Conservation (phyloP, 805 yeast genomes). For the Wickerhamomyces kurtzmanii region DNA sequence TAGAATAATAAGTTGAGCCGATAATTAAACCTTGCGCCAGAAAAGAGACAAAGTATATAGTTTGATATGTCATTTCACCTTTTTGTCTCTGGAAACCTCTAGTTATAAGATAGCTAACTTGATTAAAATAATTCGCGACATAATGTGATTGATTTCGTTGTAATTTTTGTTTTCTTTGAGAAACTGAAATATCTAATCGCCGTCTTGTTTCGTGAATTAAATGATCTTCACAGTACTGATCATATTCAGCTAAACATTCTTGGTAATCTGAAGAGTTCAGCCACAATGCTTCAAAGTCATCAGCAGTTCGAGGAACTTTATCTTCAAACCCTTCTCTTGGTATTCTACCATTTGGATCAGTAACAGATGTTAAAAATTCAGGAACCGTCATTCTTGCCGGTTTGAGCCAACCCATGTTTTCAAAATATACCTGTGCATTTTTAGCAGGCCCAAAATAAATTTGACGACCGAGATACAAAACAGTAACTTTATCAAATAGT, state of each 20-base stretch:
- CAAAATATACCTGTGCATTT: constrained; percentile 44
- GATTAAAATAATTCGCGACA: constrained; percentile 36
- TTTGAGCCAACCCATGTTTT: constrained; percentile 52
- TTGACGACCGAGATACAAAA: constrained; percentile 52
- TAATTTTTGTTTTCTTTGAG: constrained; percentile 32
- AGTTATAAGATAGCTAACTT: constrained; percentile 37
- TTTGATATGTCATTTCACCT: constrained; percentile 49
- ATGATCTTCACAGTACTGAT: constrained; percentile 30
- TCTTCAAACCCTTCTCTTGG: constrained; percentile 38
- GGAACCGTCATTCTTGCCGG: constrained; percentile 59
- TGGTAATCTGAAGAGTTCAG: constrained; percentile 42
- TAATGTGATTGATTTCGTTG: constrained; percentile 27
- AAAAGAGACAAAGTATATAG: constrained; percentile 40
- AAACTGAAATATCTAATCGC: constrained; percentile 28
- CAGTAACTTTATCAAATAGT: constrained; percentile 51
- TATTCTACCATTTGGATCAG: constrained; percentile 58
- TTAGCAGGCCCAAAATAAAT: constrained; percentile 47
- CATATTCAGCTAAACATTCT: constrained; percentile 24
- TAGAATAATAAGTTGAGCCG: constrained; percentile 50
- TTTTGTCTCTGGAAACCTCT: constrained; percentile 46
- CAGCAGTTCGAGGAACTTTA: constrained; percentile 43
- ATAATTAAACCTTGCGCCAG: constrained; percentile 45
- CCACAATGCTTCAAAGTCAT: constrained; percentile 56
- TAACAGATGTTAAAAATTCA: constrained; percentile 56
- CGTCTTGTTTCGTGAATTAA: constrained; percentile 27